A percentile compares a stretch with the other conserved stretches of the same genome.
Conservation (phyloP, 2,329 filamentous ascomycete genomes). For the Aspergillus luchuensis region DNA sequence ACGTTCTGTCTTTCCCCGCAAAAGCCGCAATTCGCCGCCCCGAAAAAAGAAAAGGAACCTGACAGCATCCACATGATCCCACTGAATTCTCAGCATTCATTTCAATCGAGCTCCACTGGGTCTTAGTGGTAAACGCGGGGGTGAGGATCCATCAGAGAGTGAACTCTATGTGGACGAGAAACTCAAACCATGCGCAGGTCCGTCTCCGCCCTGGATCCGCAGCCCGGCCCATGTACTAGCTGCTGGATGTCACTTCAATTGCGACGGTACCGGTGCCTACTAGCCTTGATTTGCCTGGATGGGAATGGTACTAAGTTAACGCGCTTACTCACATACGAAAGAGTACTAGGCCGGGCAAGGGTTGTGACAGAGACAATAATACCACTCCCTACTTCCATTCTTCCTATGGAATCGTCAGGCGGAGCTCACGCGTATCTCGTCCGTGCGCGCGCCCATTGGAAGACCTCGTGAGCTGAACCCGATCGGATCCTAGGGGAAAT, state of each 20-base stretch:
- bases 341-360: conserved; percentile 13
- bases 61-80: conserved; percentile 32
- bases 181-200: conserved; percentile 20
- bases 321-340: conserved; percentile 14
- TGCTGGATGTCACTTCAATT: conserved; percentile 18
- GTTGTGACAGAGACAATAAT: conserved; percentile 12
- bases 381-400: conserved; percentile 13
- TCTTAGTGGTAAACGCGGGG: conserved; percentile 18
- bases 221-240: conserved; percentile 17
- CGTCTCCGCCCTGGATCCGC: conserved; percentile 21
- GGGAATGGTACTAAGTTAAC: conserved; percentile 18
- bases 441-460: conserved; percentile 26
- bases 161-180: conserved; percentile 21
- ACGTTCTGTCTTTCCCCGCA: conserved; percentile 31
- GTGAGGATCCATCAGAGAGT: conserved; percentile 19
- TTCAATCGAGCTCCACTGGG: conserved; percentile 24
- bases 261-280: conserved; percentile 17
- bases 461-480: conserved; percentile 27
- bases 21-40: conserved; percentile 32
- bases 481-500: conserved; percentile 15
- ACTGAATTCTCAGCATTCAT: conserved; percentile 24
- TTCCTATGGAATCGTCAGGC: conserved; percentile 20
- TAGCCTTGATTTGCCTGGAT: conserved; percentile 5
- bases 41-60: conserved; percentile 26
- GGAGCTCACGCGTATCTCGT: conserved; percentile 27